Percentiles rank a stretch among this genome's conserved stretches.
Evolutionary conservation across 345 rosid species (phyloP).

Genomic region (Sonneratia alba): DNA sequence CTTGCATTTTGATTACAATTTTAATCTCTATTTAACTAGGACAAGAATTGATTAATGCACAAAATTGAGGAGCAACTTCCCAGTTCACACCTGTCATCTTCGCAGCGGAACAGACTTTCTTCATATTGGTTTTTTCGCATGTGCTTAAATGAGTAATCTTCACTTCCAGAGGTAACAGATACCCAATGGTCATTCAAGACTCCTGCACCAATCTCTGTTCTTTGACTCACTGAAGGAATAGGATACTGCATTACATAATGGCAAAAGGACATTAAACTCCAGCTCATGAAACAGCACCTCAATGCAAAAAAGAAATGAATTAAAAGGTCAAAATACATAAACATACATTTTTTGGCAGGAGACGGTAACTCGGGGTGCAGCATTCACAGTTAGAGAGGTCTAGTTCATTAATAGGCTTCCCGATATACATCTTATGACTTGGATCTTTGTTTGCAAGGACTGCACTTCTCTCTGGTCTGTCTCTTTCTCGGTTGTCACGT

Average conservation of each 20-base stretch:
- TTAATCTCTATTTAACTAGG: not conserved
- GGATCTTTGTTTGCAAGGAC: constrained; percentile 40
- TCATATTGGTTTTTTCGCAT: constrained; percentile 99
- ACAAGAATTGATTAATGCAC: not conserved
- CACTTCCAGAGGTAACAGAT: constrained; percentile 98
- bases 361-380: constrained; percentile 97
- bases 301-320: not conserved
- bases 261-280: constrained; percentile 1
- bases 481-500: constrained; percentile 57
- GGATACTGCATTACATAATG: constrained; percentile 51
- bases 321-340: constrained; percentile 3
- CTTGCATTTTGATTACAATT: not conserved
- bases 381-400: constrained; percentile 92
- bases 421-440: constrained; percentile 47
- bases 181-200: constrained; percentile 97
- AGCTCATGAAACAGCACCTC: constrained; percentile 10
- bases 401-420: constrained; percentile 85
- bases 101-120: constrained; percentile 90
- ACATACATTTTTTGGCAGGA: constrained; percentile 79
- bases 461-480: constrained; percentile 55
- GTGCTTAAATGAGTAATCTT: constrained; percentile 97
- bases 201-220: constrained; percentile 68
- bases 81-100: constrained; percentile 83
- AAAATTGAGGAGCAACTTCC: not conserved
- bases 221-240: constrained; percentile 71